These are phyloP conservation scores for Malassezia furfur DNA, from an alignment of 1,284 basidiomycete species.

Conservation along the genomic window DNA sequence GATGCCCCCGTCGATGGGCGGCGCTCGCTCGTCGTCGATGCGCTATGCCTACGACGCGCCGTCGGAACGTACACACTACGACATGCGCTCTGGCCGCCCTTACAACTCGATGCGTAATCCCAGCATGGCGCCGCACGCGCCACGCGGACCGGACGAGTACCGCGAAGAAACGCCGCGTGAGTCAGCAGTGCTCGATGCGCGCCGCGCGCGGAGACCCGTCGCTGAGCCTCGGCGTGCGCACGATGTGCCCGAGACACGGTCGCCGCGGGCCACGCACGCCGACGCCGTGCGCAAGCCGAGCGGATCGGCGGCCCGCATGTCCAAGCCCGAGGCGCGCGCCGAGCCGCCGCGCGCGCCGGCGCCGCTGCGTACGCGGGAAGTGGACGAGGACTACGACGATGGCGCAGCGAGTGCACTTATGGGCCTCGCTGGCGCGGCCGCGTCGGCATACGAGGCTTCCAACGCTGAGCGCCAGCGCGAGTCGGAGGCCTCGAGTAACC, in stretches of 20 bases:
- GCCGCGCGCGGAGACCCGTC: neutral
- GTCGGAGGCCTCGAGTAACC: neutral
- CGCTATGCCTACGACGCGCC: neutral
- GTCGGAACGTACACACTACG: neutral
- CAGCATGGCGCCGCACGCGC: neutral
- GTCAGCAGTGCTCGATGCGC: neutral
- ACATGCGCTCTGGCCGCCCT: neutral
- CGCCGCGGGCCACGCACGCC: constrained; percentile 5
- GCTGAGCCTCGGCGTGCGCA: neutral
- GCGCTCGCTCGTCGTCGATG: neutral
- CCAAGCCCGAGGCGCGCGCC: constrained; percentile 8
- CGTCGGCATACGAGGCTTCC: constrained; percentile 17
- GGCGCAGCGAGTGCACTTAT: constrained; percentile 45
- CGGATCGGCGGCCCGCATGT: constrained; percentile 7
- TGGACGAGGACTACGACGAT: constrained; percentile 45
- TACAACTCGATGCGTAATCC: neutral
- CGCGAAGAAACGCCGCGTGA: constrained; percentile 5
- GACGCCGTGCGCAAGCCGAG: constrained; percentile 8
- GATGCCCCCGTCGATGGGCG: neutral
- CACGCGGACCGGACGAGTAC: neutral
- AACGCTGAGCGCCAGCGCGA: constrained; percentile 1
- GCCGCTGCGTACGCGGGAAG: constrained; percentile 20
- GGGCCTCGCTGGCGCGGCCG: constrained; percentile 44
- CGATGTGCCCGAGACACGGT: constrained; percentile 7
- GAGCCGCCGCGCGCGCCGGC: constrained; percentile 25